Evolutionary conservation across 129 eudicot genomes (phyloP).

Genomic region (Lactuca saligna): DNA sequence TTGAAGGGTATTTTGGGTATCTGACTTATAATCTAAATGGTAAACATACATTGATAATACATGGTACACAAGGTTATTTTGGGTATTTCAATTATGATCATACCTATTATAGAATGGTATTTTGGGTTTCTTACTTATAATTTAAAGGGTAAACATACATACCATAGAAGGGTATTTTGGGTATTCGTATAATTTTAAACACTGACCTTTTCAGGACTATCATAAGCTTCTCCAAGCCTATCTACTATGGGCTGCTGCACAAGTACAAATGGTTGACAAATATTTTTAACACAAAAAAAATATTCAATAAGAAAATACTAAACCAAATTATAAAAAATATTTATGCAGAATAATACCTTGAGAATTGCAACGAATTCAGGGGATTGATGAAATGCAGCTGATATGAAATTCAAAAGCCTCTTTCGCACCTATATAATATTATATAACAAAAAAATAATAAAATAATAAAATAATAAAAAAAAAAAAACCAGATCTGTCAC

Average conservation of each 20-base stretch:
- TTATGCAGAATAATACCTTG: conserved; percentile 56
- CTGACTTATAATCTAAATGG: no score
- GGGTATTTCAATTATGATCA: no score
- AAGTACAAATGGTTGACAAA: conserved; percentile 19
- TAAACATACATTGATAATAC: no score
- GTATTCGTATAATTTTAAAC: background rate
- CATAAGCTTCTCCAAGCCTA: conserved; percentile 96
- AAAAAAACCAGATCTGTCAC: no score
- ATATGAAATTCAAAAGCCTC: conserved; percentile 86
- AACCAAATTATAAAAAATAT: background rate
- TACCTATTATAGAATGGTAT: background rate
- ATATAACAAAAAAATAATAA: background rate
- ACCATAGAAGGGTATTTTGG: background rate
- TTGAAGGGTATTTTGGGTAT: no score
- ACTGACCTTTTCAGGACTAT: conserved; percentile 77
- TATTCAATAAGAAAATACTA: background rate
- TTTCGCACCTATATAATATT: conserved; percentile 60
- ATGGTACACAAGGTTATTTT: no score
- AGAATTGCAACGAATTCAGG: conserved; percentile 82
- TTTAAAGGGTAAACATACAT: background rate
- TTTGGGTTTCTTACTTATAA: no score
- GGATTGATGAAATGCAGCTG: conserved; percentile 83
- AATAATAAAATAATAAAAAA: no score
- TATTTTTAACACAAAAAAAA: conserved; percentile 12
- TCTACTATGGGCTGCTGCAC: conserved; percentile 89